Conservation (phyloP, 768 basidiomycete genomes). For the Sarcodon aspratus region DNA sequence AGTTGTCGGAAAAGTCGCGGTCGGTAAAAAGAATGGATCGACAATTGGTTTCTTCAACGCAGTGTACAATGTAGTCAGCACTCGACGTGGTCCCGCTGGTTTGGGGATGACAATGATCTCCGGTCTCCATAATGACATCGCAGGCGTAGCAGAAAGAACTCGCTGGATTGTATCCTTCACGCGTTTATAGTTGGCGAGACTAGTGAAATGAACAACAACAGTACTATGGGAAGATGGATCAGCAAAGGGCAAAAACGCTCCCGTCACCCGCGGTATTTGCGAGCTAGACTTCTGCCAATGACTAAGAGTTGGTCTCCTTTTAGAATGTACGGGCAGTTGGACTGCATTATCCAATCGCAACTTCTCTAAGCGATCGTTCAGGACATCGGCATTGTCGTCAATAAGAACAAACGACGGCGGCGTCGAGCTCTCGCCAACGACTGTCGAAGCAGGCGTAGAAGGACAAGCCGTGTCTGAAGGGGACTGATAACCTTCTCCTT, state of each 20-base stretch:
- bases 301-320: slow-evolving; percentile 61
- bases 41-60: slow-evolving; percentile 78
- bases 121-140: slow-evolving; percentile 33
- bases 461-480: slow-evolving; percentile 4
- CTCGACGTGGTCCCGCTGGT: slow-evolving; percentile 88
- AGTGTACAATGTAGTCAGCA: slow-evolving; percentile 87
- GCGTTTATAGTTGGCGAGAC: slow-evolving; percentile 76
- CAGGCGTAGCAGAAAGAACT: slow-evolving; percentile 36
- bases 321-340: slow-evolving; percentile 25
- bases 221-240: slow-evolving; percentile 22
- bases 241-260: slow-evolving; percentile 18
- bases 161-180: slow-evolving; percentile 81
- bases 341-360: slow-evolving; percentile 47
- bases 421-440: slow-evolving; percentile 9
- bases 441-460: slow-evolving; percentile 6
- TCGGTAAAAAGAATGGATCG: slow-evolving; percentile 90
- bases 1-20: slow-evolving; percentile 80
- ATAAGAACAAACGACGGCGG: slow-evolving; percentile 70
- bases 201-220: slow-evolving; percentile 86
- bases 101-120: slow-evolving; percentile 98
- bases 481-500: slow-evolving; percentile 6
- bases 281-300: slow-evolving; percentile 77
- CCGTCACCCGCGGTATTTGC: slow-evolving; percentile 53
- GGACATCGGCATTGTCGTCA: slow-evolving; percentile 80
- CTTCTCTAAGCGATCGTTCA: slow-evolving; percentile 64